A percentile compares a stretch with the other conserved stretches of the same genome.
These are phyloP conservation scores for Waltiozyma sp. DNA, from an alignment of 1,139 yeast genomes.

Conservation along the genomic window DNA sequence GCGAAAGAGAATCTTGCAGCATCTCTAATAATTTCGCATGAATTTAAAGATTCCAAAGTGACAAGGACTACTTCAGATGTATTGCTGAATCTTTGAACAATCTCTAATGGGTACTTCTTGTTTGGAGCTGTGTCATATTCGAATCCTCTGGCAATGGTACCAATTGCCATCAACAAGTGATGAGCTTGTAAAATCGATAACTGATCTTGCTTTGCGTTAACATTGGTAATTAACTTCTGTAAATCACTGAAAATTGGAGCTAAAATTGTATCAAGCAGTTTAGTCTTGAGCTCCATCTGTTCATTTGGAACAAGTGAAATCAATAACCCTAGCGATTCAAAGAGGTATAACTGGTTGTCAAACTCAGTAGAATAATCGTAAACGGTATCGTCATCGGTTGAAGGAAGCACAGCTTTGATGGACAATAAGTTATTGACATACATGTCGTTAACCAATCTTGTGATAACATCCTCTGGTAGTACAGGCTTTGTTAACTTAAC, in stretches of 20 bases:
- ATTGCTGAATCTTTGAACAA: slow-evolving; percentile 47
- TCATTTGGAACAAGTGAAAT: slow-evolving; percentile 37
- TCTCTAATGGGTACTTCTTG: slow-evolving; percentile 19
- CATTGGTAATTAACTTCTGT: slow-evolving; percentile 45
- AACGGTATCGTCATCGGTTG: slow-evolving; percentile 34
- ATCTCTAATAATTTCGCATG: slow-evolving; percentile 65
- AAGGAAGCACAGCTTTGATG: slow-evolving; percentile 48
- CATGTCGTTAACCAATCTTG: slow-evolving; percentile 37
- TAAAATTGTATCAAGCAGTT: slow-evolving; percentile 50
- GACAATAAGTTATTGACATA: slow-evolving; percentile 34
- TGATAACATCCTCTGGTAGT: slow-evolving; percentile 37
- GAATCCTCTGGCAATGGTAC: slow-evolving; percentile 81
- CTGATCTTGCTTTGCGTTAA: slow-evolving; percentile 21
- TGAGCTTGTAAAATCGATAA: slow-evolving; percentile 56
- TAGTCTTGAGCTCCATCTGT: slow-evolving; percentile 24
- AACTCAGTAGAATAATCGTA: slow-evolving; percentile 48
- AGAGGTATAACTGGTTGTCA: slow-evolving; percentile 70
- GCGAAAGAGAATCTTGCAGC: slow-evolving; percentile 83
- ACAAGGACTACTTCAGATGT: slow-evolving; percentile 79
- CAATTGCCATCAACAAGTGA: slow-evolving; percentile 80
- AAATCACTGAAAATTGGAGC: slow-evolving; percentile 71
- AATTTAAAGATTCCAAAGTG: slow-evolving; percentile 65
- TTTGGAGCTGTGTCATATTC: slow-evolving; percentile 18
- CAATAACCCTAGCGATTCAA: slow-evolving; percentile 68
- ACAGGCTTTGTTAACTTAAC: slow-evolving; percentile 67